phyloP scores from a whole-genome alignment of 2,329 filamentous ascomycete genomes.

The Ophioceras dolichostomum region DNA sequence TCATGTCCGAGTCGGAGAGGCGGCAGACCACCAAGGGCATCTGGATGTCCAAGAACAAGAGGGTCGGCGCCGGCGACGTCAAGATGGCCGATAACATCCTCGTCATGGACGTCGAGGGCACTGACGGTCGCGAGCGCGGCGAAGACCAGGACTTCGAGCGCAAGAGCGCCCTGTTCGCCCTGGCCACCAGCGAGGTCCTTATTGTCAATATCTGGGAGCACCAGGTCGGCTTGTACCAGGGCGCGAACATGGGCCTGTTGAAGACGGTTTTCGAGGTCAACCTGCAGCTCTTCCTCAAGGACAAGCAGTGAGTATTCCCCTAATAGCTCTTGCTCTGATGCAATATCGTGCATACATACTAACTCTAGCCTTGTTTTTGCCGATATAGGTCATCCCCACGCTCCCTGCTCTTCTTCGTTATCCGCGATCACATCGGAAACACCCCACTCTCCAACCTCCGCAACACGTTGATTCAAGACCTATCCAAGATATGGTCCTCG shows the following conservation, averaged over 20 bases:
- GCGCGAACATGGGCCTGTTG: conserved; percentile 94
- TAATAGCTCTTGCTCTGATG: neutral
- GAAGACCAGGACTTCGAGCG: conserved; percentile 99
- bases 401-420: conserved; percentile 95
- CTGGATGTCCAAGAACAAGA: conserved; percentile 98
- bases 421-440: conserved; percentile 88
- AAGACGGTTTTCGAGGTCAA: conserved; percentile 99
- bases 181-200: conserved; percentile 94
- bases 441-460: conserved; percentile 86
- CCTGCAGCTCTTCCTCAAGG: conserved; percentile 89
- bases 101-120: conserved; percentile 98
- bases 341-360: neutral
- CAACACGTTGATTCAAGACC: conserved; percentile 79
- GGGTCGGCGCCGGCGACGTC: conserved; percentile 32
- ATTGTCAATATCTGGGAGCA: conserved; percentile 99
- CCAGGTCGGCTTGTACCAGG: conserved; percentile 94
- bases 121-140: conserved; percentile 87
- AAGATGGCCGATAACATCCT: conserved; percentile 94
- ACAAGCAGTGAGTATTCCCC: conserved; percentile 58
- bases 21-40: conserved; percentile 98
- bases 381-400: conserved; percentile 61
- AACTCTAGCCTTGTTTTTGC: neutral
- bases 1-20: conserved; percentile 92
- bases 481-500: conserved; percentile 83
- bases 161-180: conserved; percentile 92